phyloP scores from a whole-genome alignment of 2,329 filamentous ascomycete species.

The Didymellaceae sp. region DNA sequence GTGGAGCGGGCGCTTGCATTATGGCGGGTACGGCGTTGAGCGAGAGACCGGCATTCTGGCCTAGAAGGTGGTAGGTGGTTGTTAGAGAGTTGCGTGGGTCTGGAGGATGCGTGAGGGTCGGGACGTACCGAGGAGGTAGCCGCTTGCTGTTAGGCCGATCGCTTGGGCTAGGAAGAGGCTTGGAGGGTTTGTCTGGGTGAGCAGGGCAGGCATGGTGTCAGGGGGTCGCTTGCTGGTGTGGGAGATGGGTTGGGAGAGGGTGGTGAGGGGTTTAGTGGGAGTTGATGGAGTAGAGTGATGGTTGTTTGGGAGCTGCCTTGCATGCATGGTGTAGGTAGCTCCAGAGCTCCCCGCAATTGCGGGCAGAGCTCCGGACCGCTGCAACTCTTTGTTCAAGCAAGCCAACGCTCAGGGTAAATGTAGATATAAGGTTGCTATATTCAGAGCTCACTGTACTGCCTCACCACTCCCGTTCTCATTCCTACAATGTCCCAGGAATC shows the following conservation, averaged over 20 bases:
- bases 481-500: conserved; percentile 37
- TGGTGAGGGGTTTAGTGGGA: neutral
- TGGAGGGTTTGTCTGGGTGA: conserved; percentile 33
- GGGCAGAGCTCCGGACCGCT: neutral
- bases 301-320: too few relatives aligned
- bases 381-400: too few relatives aligned
- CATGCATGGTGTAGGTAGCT: neutral
- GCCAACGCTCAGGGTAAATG: too few relatives aligned
- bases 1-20: conserved; percentile 61
- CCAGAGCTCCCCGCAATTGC: conserved; percentile 5
- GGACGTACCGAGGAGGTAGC: conserved; percentile 52
- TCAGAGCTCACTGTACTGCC: neutral
- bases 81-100: neutral
- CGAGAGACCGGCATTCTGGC: conserved; percentile 49
- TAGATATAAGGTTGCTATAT: too few relatives aligned
- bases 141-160: conserved; percentile 59
- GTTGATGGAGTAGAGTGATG: too few relatives aligned
- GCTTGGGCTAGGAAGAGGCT: conserved; percentile 57
- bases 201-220: conserved; percentile 32
- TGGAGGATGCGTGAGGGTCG: neutral
- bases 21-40: conserved; percentile 59
- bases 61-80: conserved; percentile 18
- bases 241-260: neutral
- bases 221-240: too few relatives aligned
- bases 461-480: conserved; percentile 1